phyloP scores from a whole-genome alignment of 805 yeast genomes.

The Phaffomyces opuntiae region DNA sequence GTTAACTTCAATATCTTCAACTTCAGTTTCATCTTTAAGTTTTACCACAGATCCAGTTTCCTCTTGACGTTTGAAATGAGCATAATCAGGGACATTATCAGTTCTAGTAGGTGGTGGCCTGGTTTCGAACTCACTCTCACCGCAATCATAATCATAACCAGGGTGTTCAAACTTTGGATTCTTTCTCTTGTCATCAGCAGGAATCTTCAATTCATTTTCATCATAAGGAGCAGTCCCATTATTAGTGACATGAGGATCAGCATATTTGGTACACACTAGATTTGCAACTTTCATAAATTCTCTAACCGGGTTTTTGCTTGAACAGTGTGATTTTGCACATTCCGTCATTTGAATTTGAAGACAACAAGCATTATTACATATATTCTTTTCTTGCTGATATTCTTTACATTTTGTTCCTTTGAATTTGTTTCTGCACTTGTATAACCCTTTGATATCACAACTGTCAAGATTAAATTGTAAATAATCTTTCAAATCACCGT shows the following conservation, averaged over 20 bases:
- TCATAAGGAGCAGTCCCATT: constrained; percentile 7
- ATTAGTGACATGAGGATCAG: constrained; percentile 16
- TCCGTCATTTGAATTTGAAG: constrained; percentile 18
- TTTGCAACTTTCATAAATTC: constrained; percentile 16
- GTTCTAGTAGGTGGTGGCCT: constrained; percentile 4
- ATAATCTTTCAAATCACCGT: constrained; percentile 10
- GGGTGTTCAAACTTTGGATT: neutral
- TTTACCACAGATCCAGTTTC: neutral
- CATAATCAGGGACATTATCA: constrained; percentile 2
- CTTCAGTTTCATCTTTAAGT: constrained; percentile 8
- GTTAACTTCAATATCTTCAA: constrained; percentile 8
- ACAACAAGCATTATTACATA: constrained; percentile 22
- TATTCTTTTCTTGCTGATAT: constrained; percentile 9
- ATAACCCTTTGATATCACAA: constrained; percentile 21
- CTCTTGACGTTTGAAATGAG: constrained; percentile 3
- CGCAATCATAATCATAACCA: constrained; percentile 8
- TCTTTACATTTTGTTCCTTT: constrained; percentile 13
- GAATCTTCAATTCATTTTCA: neutral
- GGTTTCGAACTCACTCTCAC: constrained; percentile 2
- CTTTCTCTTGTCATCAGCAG: neutral
- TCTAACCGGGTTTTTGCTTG: constrained; percentile 10
- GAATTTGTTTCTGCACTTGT: constrained; percentile 18
- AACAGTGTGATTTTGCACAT: constrained; percentile 19
- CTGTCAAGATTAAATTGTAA: constrained; percentile 16
- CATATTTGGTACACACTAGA: constrained; percentile 17